These are phyloP conservation scores for Trichosporon sp. DNA, from an alignment of 1,284 basidiomycete genomes.

Conservation along the genomic window DNA sequence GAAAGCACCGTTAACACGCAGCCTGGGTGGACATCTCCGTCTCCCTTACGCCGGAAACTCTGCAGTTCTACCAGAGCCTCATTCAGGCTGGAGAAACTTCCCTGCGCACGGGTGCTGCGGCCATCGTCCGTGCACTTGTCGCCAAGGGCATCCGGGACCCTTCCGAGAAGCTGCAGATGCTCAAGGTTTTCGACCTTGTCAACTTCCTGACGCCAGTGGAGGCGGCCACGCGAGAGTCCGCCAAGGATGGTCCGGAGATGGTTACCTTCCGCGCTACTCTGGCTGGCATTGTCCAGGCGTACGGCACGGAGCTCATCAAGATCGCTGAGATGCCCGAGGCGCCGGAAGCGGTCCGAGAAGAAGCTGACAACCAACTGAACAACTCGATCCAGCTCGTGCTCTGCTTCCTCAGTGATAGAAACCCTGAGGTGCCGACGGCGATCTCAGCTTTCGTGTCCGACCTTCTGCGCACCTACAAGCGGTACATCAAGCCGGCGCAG, in stretches of 20 bases:
- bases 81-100: slow-evolving; percentile 70
- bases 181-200: slow-evolving; percentile 84
- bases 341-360: slow-evolving; percentile 66
- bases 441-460: slow-evolving; percentile 78
- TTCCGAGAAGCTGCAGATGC: slow-evolving; percentile 83
- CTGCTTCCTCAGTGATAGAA: slow-evolving; percentile 84
- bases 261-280: slow-evolving; percentile 87
- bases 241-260: slow-evolving; percentile 71
- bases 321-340: slow-evolving; percentile 63
- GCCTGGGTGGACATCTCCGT: slow-evolving; percentile 98
- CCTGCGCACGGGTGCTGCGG: slow-evolving; percentile 80
- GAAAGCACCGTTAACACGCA: slow-evolving; percentile 52
- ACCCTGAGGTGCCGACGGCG: slow-evolving; percentile 81
- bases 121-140: slow-evolving; percentile 78
- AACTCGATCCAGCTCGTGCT: slow-evolving; percentile 80
- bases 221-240: slow-evolving; percentile 66
- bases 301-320: slow-evolving; percentile 83
- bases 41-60: slow-evolving; percentile 86
- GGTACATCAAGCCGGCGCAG: slow-evolving; percentile 30
- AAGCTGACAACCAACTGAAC: slow-evolving; percentile 70
- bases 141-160: slow-evolving; percentile 93
- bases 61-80: slow-evolving; percentile 82
- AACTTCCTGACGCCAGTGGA: slow-evolving; percentile 79
- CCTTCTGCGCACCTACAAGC: slow-evolving; percentile 64
- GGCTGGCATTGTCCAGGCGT: slow-evolving; percentile 78